Evolutionary conservation across 2,329 filamentous ascomycete genomes (phyloP).

Genomic region (Daldinia sp.): DNA sequence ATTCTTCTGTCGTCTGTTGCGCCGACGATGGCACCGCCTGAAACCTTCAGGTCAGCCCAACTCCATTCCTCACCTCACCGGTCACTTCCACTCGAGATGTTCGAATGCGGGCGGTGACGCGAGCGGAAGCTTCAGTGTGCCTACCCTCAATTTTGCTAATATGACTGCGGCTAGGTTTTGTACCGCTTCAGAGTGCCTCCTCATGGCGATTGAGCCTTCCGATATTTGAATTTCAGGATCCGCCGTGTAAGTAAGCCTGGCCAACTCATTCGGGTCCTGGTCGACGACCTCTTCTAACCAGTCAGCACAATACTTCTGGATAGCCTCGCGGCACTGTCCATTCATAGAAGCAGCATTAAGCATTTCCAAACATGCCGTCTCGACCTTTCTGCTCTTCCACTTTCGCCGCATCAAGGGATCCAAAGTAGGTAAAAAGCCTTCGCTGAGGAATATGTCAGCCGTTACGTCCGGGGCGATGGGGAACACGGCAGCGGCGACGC

Average conservation of each 20-base stretch:
- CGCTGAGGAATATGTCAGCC: constrained; percentile 82
- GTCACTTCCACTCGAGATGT: constrained; percentile 42
- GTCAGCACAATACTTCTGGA: constrained; percentile 82
- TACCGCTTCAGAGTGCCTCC: constrained; percentile 67
- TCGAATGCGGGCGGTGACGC: constrained; percentile 33
- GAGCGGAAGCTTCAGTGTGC: constrained; percentile 50
- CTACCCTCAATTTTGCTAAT: constrained; percentile 73
- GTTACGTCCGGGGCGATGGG: constrained; percentile 82
- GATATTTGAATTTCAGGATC: constrained; percentile 67
- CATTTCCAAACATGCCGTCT: constrained; percentile 86
- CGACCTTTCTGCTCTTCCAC: constrained; percentile 85
- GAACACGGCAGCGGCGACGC: constrained; percentile 87
- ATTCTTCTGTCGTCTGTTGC: constrained; percentile 48
- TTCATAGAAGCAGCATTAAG: constrained; percentile 93
- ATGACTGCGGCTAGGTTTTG: constrained; percentile 76
- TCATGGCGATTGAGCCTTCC: constrained; percentile 66
- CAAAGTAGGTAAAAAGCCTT: constrained; percentile 83
- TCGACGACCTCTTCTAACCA: constrained; percentile 89
- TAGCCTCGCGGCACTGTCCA: constrained; percentile 79
- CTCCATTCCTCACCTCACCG: constrained; percentile 30
- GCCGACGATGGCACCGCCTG: constrained; percentile 64
- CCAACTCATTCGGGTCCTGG: constrained; percentile 68
- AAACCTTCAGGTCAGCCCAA: constrained; percentile 47
- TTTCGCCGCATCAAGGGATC: constrained; percentile 79
- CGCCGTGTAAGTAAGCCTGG: constrained; percentile 57